A percentile compares a stretch with the other conserved stretches of the same genome.
Conservation (phyloP, 2,329 filamentous ascomycete species). For the Geosmithia morbida region DNA sequence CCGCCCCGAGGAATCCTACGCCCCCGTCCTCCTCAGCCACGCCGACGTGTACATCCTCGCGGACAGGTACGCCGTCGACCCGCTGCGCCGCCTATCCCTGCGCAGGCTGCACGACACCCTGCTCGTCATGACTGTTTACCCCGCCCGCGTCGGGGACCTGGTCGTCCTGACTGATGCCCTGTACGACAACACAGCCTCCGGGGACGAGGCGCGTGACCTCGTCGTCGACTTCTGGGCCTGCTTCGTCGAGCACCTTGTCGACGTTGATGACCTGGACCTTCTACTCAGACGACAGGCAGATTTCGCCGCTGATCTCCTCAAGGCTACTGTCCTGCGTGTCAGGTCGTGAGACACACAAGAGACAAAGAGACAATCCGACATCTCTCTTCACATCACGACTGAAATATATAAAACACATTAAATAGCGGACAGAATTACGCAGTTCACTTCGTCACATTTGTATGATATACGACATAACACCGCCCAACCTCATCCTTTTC, state of each 20-base stretch:
- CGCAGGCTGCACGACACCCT: conserved; percentile 8
- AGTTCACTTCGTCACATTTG: too few species aligned
- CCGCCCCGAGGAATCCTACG: not conserved
- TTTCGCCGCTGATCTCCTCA: not conserved
- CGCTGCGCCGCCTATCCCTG: conserved; percentile 6
- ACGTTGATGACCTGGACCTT: not conserved
- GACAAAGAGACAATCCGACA: too few species aligned
- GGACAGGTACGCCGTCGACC: conserved; percentile 9
- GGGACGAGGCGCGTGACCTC: conserved; percentile 7
- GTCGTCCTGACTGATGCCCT: conserved; percentile 6
- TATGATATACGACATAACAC: too few species aligned
- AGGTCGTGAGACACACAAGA: not conserved
- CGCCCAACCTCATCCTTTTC: too few species aligned
- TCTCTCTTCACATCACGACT: too few species aligned
- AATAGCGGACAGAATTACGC: too few species aligned
- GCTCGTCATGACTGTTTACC: conserved; percentile 4
- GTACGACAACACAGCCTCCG: conserved; percentile 8
- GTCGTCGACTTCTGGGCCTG: conserved; percentile 8
- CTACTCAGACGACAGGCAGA: not conserved
- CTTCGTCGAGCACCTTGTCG: not conserved
- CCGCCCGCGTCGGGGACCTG: conserved; percentile 7
- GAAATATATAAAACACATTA: too few species aligned
- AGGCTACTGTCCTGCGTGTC: not conserved
- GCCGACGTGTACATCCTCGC: conserved; percentile 10
- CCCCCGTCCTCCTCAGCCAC: conserved; percentile 8